phyloP scores from a whole-genome alignment of 192 early-diverging fungal genomes.

The Coemansia umbellata region DNA sequence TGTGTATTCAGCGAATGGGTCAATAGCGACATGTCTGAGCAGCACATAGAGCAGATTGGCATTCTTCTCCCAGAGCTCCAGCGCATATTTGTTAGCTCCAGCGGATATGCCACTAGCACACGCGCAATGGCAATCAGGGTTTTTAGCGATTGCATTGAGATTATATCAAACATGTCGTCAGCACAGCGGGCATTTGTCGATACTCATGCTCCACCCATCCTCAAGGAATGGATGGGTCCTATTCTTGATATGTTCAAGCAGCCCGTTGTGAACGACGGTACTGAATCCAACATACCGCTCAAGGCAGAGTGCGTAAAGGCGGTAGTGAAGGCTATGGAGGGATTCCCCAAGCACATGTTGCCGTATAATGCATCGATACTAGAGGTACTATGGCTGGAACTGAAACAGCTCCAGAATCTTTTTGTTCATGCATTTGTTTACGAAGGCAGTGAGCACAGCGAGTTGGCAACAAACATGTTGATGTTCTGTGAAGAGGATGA shows the following conservation, averaged over 20 bases:
- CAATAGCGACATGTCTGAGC: constrained; percentile 78
- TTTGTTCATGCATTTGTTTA: constrained; percentile 46
- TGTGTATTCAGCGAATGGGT: constrained; percentile 81
- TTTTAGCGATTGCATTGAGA: constrained; percentile 81
- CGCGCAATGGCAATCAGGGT: constrained; percentile 75
- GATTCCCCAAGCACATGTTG: constrained; percentile 24
- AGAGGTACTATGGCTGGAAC: constrained; percentile 39
- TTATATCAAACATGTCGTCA: constrained; percentile 73
- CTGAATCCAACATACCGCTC: constrained; percentile 28
- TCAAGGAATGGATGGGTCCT: constrained; percentile 73
- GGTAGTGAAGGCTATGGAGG: constrained; percentile 25
- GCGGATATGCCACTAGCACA: constrained; percentile 38
- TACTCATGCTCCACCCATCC: constrained; percentile 68
- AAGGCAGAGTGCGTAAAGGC: constrained; percentile 44
- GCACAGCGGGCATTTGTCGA: constrained; percentile 68
- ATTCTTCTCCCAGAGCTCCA: constrained; percentile 81
- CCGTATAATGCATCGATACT: constrained; percentile 21
- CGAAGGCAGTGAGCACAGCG: constrained; percentile 31
- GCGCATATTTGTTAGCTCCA: constrained; percentile 60
- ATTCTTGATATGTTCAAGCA: constrained; percentile 65
- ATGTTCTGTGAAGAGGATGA: constrained; percentile 36
- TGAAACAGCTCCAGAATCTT: constrained; percentile 28
- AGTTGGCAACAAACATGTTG: constrained; percentile 31
- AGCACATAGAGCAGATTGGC: constrained; percentile 78
- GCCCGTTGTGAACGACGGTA: constrained; percentile 23